phyloP scores from a whole-genome alignment of 2,329 filamentous ascomycete genomes.

The Neopestalotiopsis clavispora region DNA sequence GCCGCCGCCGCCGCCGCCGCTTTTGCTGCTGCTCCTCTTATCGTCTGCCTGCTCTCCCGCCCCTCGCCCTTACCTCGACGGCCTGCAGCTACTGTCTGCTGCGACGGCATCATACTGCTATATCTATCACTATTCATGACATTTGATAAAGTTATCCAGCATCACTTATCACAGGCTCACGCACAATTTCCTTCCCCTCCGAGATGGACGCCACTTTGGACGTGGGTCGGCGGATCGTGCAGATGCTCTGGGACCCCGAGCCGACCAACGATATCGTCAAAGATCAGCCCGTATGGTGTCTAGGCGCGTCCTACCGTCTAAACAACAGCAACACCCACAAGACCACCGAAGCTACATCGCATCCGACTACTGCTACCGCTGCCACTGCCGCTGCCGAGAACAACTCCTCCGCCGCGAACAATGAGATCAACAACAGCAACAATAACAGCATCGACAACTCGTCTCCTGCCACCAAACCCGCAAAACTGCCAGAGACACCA shows the following conservation, averaged over 20 bases:
- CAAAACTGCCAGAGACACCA: constrained; percentile 47
- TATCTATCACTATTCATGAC: not conserved
- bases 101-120: not conserved
- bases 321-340: constrained; percentile 28
- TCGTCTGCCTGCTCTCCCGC: not conserved
- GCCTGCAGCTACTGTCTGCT: not conserved
- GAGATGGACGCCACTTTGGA: constrained; percentile 61
- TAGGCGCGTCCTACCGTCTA: constrained; percentile 62
- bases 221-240: constrained; percentile 80
- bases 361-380: not conserved
- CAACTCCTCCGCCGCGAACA: not conserved
- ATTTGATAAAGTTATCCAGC: not conserved
- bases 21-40: not conserved
- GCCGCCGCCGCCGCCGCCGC: too few species aligned
- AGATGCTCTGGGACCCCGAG: constrained; percentile 91
- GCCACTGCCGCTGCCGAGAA: not conserved
- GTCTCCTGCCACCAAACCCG: constrained; percentile 20
- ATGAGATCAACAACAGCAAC: not conserved
- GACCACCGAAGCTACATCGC: constrained; percentile 3
- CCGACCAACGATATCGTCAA: constrained; percentile 76
- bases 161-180: not conserved
- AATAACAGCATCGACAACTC: constrained; percentile 15
- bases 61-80: not conserved
- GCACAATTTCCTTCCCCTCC: not conserved
- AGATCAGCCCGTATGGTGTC: constrained; percentile 81